Evolutionary conservation across 2,329 filamentous ascomycete genomes (phyloP).

Genomic region (Periconia macrospinosa): DNA sequence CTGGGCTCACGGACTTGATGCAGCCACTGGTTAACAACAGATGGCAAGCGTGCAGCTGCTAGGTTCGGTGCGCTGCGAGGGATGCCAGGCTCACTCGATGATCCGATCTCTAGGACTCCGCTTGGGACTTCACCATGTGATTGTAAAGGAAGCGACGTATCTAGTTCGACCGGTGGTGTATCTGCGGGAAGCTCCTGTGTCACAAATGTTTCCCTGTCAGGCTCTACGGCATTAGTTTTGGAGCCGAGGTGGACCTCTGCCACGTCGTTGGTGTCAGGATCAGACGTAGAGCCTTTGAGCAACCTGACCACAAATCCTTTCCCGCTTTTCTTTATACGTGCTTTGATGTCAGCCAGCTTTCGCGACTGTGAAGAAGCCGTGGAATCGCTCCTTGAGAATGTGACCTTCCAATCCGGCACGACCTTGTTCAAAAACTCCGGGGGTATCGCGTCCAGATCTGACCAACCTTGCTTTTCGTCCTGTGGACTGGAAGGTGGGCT

Average conservation of each 20-base stretch:
- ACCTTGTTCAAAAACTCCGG: conserved; percentile 33
- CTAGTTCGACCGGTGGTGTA: conserved; percentile 18
- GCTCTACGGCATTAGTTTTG: neutral
- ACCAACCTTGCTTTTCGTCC: conserved; percentile 29
- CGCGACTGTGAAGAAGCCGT: conserved; percentile 27
- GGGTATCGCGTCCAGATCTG: conserved; percentile 30
- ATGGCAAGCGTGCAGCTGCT: neutral
- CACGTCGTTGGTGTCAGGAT: conserved; percentile 22
- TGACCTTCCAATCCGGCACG: conserved; percentile 33
- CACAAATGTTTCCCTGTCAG: neutral
- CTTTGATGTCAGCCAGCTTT: conserved; percentile 33
- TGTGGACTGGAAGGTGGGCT: conserved; percentile 29
- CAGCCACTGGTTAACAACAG: conserved; percentile 16
- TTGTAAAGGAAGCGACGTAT: conserved; percentile 4
- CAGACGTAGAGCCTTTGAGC: conserved; percentile 26
- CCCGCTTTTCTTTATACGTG: conserved; percentile 36
- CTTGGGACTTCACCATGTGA: neutral
- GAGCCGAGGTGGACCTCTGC: conserved; percentile 29
- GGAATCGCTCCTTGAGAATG: conserved; percentile 29
- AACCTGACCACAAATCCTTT: conserved; percentile 35
- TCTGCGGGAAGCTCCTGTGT: neutral
- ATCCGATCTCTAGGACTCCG: conserved; percentile 27
- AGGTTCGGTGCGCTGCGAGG: neutral
- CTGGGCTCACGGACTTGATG: conserved; percentile 1
- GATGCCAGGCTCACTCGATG: conserved; percentile 24